Conservation (phyloP, 768 basidiomycete genomes). For the Lactarius psammicola region DNA sequence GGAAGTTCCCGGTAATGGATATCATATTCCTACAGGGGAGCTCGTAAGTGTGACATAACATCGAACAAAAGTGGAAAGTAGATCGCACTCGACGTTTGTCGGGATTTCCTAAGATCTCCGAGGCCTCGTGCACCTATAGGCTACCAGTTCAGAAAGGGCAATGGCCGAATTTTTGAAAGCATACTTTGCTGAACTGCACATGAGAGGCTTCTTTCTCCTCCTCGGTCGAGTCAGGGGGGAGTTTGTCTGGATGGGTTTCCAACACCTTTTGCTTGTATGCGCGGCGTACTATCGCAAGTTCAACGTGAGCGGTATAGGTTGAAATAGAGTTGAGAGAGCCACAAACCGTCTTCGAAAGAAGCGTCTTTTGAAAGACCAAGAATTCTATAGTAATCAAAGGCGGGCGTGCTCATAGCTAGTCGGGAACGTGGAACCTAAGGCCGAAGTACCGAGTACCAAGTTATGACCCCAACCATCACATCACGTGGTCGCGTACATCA, state of each 20-base stretch:
- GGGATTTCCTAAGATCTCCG: conserved; percentile 55
- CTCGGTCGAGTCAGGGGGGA: conserved; percentile 51
- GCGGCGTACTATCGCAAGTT: conserved; percentile 49
- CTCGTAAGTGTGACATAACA: conserved; percentile 5
- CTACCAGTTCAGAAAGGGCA: conserved; percentile 29
- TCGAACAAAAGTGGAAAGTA: not conserved
- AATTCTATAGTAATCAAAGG: conserved; percentile 18
- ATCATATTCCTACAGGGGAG: conserved; percentile 24
- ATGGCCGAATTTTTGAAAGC: conserved; percentile 17
- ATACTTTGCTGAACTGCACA: conserved; percentile 60
- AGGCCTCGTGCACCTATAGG: conserved; percentile 59
- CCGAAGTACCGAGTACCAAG: not conserved
- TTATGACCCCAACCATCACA: not conserved
- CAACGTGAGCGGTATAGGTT: not conserved
- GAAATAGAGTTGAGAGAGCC: not conserved
- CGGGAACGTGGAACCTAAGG: not conserved
- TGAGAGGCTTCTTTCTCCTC: conserved; percentile 54
- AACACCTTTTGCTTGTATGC: conserved; percentile 67
- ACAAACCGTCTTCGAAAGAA: conserved; percentile 20
- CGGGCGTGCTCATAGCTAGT: conserved; percentile 12
- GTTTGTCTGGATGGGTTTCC: conserved; percentile 73
- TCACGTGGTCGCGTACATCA: conserved; percentile 10
- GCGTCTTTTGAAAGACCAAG: conserved; percentile 19
- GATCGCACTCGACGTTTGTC: conserved; percentile 52
- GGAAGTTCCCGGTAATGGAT: conserved; percentile 23